Conservation (phyloP, 2,329 filamentous ascomycete genomes). For the Diaporthe aspalathi region DNA sequence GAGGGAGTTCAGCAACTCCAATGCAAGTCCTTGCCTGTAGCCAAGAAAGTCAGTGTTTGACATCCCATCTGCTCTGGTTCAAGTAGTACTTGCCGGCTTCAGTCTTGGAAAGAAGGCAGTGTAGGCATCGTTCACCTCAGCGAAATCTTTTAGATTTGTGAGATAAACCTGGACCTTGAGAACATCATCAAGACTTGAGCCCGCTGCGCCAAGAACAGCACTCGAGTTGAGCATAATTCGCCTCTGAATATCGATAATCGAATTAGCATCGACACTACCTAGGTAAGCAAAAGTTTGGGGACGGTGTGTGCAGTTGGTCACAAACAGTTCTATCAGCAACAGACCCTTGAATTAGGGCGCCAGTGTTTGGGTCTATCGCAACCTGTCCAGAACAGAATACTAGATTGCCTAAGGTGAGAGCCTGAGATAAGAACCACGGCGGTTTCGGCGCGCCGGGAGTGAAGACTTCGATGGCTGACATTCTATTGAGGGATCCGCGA, state of each 20-base stretch:
- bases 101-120: background rate
- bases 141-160: background rate
- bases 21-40: background rate
- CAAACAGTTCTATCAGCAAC: background rate
- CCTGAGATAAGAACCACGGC: background rate
- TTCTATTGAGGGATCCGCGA: background rate
- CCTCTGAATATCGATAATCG: background rate
- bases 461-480: constrained; percentile 5
- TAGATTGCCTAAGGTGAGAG: background rate
- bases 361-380: background rate
- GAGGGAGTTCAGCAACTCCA: background rate
- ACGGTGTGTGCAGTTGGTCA: background rate
- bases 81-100: constrained; percentile 4
- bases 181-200: background rate
- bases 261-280: background rate
- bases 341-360: background rate
- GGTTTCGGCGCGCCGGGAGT: background rate
- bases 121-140: background rate
- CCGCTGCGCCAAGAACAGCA: background rate
- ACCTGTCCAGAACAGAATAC: constrained; percentile 4
- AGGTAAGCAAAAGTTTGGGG: too few relatives aligned
- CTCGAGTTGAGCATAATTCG: background rate
- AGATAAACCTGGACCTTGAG: background rate
- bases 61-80: background rate
- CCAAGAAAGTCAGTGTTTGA: background rate